Percentiles rank a stretch among this genome's conserved stretches.
Evolutionary conservation across 495 filamentous ascomycete species (phyloP).

Genomic region (Annulohypoxylon moriforme): DNA sequence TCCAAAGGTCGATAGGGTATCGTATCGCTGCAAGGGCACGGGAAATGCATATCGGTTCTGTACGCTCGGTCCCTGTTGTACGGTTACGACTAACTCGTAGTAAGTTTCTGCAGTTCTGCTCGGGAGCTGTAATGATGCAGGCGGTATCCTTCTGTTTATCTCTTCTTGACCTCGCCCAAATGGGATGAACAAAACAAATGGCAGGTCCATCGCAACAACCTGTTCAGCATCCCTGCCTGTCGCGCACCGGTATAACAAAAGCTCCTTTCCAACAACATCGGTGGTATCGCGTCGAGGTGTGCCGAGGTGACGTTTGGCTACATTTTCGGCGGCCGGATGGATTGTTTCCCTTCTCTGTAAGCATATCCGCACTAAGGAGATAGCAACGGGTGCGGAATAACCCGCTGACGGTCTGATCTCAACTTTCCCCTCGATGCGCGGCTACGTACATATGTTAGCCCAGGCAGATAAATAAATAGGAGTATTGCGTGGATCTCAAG

Average conservation of each 20-base stretch:
- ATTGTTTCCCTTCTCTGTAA: constrained; percentile 95
- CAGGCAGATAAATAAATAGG: constrained; percentile 27
- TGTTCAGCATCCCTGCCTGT: constrained; percentile 85
- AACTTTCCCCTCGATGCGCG: constrained; percentile 96
- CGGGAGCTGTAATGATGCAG: constrained; percentile 89
- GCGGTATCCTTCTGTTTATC: constrained; percentile 86
- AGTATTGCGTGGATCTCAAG: background rate
- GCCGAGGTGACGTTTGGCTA: constrained; percentile 91
- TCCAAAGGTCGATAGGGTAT: constrained; percentile 96
- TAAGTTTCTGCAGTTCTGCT: constrained; percentile 94
- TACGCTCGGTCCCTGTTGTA: constrained; percentile 87
- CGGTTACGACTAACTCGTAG: constrained; percentile 95
- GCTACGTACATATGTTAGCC: constrained; percentile 64
- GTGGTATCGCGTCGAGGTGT: constrained; percentile 91
- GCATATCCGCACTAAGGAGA: constrained; percentile 94
- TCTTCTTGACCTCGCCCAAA: constrained; percentile 91
- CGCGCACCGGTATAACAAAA: constrained; percentile 87
- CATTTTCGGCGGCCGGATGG: constrained; percentile 92
- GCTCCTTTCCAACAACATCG: constrained; percentile 94
- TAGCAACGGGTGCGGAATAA: constrained; percentile 84
- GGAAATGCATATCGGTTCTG: constrained; percentile 93
- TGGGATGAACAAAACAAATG: constrained; percentile 96
- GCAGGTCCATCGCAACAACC: constrained; percentile 96
- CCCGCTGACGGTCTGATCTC: constrained; percentile 90
- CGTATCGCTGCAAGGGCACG: constrained; percentile 90